A percentile compares a stretch with the other conserved stretches of the same genome.
phyloP scores from a whole-genome alignment of 495 filamentous ascomycete species.

The Talaromyces stipitatus region DNA sequence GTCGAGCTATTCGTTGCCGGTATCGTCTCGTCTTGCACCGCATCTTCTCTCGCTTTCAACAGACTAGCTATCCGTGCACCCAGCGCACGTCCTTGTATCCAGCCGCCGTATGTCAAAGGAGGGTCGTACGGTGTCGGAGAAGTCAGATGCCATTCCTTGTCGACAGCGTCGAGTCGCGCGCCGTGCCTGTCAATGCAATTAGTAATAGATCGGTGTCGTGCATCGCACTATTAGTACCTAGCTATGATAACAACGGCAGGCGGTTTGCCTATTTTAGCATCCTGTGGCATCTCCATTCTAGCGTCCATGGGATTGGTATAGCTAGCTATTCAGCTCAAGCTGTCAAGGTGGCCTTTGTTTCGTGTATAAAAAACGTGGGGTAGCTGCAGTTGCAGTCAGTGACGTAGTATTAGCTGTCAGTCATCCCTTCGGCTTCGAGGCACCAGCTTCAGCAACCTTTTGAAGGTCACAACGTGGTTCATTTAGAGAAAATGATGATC shows the following conservation, averaged over 20 bases:
- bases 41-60: constrained; percentile 39
- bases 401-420: not conserved
- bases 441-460: not conserved
- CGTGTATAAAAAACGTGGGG: not conserved
- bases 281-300: not conserved
- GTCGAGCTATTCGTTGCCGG: not conserved
- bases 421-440: not conserved
- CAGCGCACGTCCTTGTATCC: constrained; percentile 73
- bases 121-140: constrained; percentile 94
- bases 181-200: constrained; percentile 59
- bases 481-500: not conserved
- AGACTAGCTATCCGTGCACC: constrained; percentile 74
- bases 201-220: not conserved
- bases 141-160: constrained; percentile 92
- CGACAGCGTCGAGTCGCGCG: constrained; percentile 83
- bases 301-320: not conserved
- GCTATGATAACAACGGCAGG: constrained; percentile 73
- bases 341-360: not conserved
- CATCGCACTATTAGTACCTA: constrained; percentile 42
- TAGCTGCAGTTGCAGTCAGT: constrained; percentile 1
- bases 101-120: constrained; percentile 90
- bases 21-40: not conserved
- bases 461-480: not conserved
- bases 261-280: constrained; percentile 41
- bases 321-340: not conserved